Evolutionary conservation across 1,284 basidiomycete species (phyloP).

Genomic region (Trichosporon faecale): DNA sequence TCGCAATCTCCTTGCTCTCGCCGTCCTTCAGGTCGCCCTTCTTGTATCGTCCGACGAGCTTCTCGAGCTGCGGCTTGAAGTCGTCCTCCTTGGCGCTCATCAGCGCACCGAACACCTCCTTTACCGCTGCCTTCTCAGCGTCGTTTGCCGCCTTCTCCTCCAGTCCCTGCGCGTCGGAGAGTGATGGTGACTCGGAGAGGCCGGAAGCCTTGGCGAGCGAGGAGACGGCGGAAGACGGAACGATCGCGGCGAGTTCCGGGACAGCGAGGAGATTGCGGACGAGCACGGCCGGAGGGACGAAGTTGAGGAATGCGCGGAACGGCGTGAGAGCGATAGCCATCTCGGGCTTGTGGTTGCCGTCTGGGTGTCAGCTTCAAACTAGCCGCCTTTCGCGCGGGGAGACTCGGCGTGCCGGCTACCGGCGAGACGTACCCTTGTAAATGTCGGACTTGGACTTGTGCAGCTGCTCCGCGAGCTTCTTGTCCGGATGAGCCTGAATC

Average conservation of each 20-base stretch:
- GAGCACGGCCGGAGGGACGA: slow-evolving; percentile 60
- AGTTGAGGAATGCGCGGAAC: slow-evolving; percentile 70
- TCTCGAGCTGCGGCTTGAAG: slow-evolving; percentile 60
- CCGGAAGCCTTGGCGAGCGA: slow-evolving; percentile 60
- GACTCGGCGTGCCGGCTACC: too few species aligned
- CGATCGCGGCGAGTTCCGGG: slow-evolving; percentile 72
- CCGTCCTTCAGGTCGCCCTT: slow-evolving; percentile 44
- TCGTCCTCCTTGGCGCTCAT: slow-evolving; percentile 67
- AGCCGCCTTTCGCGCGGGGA: too few species aligned
- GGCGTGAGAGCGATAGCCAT: slow-evolving; percentile 94
- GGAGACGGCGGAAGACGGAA: slow-evolving; percentile 56
- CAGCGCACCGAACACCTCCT: slow-evolving; percentile 71
- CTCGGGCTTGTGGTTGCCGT: slow-evolving; percentile 64
- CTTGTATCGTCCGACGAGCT: slow-evolving; percentile 65
- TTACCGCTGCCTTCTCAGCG: slow-evolving; percentile 63
- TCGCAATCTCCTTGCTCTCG: slow-evolving; percentile 57
- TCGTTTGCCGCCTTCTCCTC: slow-evolving; percentile 47
- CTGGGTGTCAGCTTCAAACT: slow-evolving; percentile 19
- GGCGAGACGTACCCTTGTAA: slow-evolving; percentile 73
- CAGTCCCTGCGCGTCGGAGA: slow-evolving; percentile 14
- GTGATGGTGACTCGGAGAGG: slow-evolving; percentile 45
- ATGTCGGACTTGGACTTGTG: slow-evolving; percentile 73
- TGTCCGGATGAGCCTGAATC: slow-evolving; percentile 97
- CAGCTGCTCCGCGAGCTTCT: slow-evolving; percentile 74
- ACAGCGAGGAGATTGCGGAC: slow-evolving; percentile 63